Base-by-base conservation (phyloP, 1,284 basidiomycete species). In the Afroboletus lepidellus region DNA sequence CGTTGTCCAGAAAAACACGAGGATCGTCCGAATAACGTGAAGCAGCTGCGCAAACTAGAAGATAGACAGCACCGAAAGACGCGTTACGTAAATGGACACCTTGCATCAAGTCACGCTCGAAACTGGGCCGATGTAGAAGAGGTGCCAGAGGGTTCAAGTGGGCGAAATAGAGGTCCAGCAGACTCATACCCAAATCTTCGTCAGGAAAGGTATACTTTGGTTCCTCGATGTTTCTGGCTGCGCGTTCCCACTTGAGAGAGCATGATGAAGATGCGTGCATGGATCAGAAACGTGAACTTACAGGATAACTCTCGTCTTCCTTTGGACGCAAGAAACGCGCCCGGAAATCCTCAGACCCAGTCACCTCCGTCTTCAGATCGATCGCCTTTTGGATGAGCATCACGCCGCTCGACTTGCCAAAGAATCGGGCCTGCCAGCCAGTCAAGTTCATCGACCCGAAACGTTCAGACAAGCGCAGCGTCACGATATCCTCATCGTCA, bases 51-150 rank as follows among this genome's bases (percentile, higher is more conserved):
- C 89, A 92, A 0, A 94, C 80, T 39, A 91, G 72, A 30, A 93
- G 70, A 41, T 90, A 77, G 3, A 85, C 80, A 18, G 79, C 79
- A 15, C 80, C 87, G 66, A 93, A 92, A 13, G 79, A 72, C 8
- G 74, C 51, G 62, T 91, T 82, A 11, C 67, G 75, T 13, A 74
- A 67, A 65, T 92, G 84, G 20, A 85, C 64, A 3, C 79, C 77
- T 8, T 81, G 76, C n/a, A 68, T 67, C 39, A 90, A 69, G 39
- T 78, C 73, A n/a, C 72, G 70, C 54, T 89, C 80, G 59, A 95
- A 93, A 23, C 83, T 84, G 2, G 83, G 83, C 0, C 83, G 81
- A 64, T 95, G 92, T 3, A 96, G 72, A n/a, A 94, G 72, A 5
- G 91, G 90, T 27, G 81, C 70, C 57, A 83, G 77, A 3, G 69